Percentiles rank a stretch among this genome's conserved stretches.
Evolutionary conservation across 495 filamentous ascomycete species (phyloP).

Genomic region (Hypoxylon trugodes): DNA sequence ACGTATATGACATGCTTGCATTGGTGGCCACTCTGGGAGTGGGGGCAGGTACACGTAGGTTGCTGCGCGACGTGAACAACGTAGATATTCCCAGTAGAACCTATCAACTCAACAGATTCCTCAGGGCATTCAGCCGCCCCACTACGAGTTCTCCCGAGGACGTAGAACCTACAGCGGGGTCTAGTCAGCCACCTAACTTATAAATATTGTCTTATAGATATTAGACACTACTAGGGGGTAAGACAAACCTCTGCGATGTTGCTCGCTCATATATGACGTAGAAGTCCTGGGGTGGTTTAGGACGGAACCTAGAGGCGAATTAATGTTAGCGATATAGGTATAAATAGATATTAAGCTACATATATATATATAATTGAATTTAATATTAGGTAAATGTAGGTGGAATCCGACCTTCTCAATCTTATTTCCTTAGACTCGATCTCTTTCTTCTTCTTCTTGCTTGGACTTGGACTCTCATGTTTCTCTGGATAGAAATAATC

Average conservation of each 20-base stretch:
- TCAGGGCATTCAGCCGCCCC: conserved; percentile 43
- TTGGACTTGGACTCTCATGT: background rate
- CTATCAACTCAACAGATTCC: conserved; percentile 71
- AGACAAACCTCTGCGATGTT: conserved; percentile 44
- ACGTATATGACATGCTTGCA: conserved; percentile 67
- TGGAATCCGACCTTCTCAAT: too few relatives aligned
- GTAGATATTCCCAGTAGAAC: conserved; percentile 82
- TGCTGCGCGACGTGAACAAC: conserved; percentile 57
- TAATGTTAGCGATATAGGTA: conserved; percentile 1
- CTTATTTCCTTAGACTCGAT: too few relatives aligned
- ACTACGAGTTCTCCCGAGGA: conserved; percentile 48
- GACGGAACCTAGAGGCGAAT: conserved; percentile 44
- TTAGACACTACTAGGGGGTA: background rate
- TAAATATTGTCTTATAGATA: background rate
- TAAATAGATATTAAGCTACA: background rate
- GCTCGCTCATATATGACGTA: conserved; percentile 50
- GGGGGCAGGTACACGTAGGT: conserved; percentile 75
- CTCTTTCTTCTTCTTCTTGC: too few relatives aligned
- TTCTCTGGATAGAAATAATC: too few relatives aligned
- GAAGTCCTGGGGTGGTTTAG: conserved; percentile 46
- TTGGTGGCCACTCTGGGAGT: conserved; percentile 67
- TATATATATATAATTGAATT: too few relatives aligned
- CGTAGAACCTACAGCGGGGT: conserved; percentile 44
- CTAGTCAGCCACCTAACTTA: background rate
- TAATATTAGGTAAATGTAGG: too few relatives aligned